Evolutionary conservation across 306 rosid genomes (phyloP), one percentile per base, ranked within the genome.

Genomic region (Adenanthera pavonina): DNA sequence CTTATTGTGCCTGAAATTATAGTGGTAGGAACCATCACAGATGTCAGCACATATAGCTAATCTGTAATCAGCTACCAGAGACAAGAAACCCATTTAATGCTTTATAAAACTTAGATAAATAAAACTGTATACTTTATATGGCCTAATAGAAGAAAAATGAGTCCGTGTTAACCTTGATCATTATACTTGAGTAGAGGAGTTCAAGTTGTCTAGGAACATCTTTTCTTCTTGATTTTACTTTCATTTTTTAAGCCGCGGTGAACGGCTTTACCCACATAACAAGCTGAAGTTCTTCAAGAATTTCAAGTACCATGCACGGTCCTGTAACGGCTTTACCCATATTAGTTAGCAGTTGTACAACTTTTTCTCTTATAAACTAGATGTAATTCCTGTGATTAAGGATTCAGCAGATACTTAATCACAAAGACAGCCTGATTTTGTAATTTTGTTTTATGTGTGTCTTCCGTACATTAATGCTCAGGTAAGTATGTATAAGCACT

Each of bases 1-100:
- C 79, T 64, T 74, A 69, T 52, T 75, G 72, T 57, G 51, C 66
- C 81, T 82, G 77, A 69, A 82, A 76, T 57, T 61, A 76, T 36
- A 51, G 75, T 3, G 19, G 54, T 67, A 46, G 72, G 52, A 13
- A 56, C 33, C 74, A 20, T 19, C 65, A 62, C 12, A 62, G 44
- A 81, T 40, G 73, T 67, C 62, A 81, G 15, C 61, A 75, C 9
- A 52, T 41, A 44, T 2, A 52, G 43, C 69, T 65, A 73, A 49
- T 72, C 74, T 20, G 7, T 3, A 7, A 44, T 67, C 5, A 13
- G 17, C 49, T 74, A 33, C 68, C 51, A 41, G 52, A 40, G 25
- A 17, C 10, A 53, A 36, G 15, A 12, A 73, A 30, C 52, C 48
- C 48, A 70, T 69, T 57, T 59, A 54, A 69, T 56, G 49, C 36